Evolutionary conservation across 768 basidiomycete species (phyloP).

Genomic region (Lactifluus subvellereus): DNA sequence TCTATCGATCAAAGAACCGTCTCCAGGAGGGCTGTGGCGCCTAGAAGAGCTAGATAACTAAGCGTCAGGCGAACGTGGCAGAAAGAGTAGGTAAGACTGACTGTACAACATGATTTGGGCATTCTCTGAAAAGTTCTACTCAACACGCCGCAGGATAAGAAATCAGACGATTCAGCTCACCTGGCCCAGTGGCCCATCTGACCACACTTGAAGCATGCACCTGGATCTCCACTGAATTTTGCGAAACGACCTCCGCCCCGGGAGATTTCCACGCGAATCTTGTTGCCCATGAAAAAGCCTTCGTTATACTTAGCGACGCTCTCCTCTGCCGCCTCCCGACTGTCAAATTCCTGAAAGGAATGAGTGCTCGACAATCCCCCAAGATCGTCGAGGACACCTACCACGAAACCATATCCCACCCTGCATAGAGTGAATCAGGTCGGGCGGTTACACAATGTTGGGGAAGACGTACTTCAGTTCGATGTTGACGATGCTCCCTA

Average conservation of each 20-base stretch:
- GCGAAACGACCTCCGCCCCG: conserved; percentile 78
- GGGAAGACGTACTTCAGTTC: conserved; percentile 69
- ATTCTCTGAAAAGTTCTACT: conserved; percentile 49
- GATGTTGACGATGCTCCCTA: conserved; percentile 67
- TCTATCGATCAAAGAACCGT: conserved; percentile 53
- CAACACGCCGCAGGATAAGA: conserved; percentile 7
- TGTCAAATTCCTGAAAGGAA: conserved; percentile 69
- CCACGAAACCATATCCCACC: conserved; percentile 87
- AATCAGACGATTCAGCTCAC: conserved; percentile 37
- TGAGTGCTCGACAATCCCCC: background rate
- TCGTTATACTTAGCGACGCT: conserved; percentile 86
- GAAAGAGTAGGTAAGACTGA: conserved; percentile 34
- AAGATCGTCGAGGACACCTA: conserved; percentile 37
- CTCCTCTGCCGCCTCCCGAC: conserved; percentile 72
- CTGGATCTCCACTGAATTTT: conserved; percentile 79
- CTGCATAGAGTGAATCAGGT: conserved; percentile 36
- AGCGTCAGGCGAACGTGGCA: conserved; percentile 25
- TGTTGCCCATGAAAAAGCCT: conserved; percentile 89
- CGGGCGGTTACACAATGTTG: background rate
- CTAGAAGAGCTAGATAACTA: conserved; percentile 35
- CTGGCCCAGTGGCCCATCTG: conserved; percentile 87
- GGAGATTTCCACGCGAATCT: conserved; percentile 82
- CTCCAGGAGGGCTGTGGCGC: conserved; percentile 35
- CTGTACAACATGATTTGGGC: conserved; percentile 50
- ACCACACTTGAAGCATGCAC: conserved; percentile 85